phyloP scores from a whole-genome alignment of 352 stramenopile species.

The Globisporangium acanthophoron region DNA sequence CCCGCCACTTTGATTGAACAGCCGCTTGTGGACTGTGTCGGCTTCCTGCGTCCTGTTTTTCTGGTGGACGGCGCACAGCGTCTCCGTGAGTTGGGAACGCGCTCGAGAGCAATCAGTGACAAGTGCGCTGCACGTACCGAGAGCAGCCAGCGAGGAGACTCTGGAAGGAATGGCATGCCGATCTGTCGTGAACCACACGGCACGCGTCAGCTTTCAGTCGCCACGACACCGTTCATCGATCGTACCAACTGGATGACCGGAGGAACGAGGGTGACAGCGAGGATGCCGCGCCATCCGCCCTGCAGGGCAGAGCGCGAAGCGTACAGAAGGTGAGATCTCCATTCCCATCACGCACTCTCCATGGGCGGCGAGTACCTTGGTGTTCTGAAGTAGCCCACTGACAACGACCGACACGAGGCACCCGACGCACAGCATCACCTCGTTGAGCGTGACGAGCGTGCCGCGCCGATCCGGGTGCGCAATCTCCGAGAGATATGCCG shows the following conservation, averaged over 20 bases:
- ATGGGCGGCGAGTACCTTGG: constrained; percentile 10
- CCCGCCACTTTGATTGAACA: constrained; percentile 16
- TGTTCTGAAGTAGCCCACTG: constrained; percentile 33
- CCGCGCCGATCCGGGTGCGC: constrained; percentile 47
- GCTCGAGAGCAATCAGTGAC: not conserved
- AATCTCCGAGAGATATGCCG: constrained; percentile 65
- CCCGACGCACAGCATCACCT: constrained; percentile 71
- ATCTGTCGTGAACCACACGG: constrained; percentile 18
- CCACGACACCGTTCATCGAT: not conserved
- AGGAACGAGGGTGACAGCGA: constrained; percentile 53
- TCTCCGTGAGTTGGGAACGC: not conserved
- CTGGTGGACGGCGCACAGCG: constrained; percentile 11
- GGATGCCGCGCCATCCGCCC: constrained; percentile 61
- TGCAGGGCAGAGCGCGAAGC: not conserved
- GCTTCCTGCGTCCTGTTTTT: constrained; percentile 47
- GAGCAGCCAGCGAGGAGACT: constrained; percentile 65
- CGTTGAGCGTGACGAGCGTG: constrained; percentile 53
- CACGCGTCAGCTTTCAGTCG: not conserved
- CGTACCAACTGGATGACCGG: constrained; percentile 56
- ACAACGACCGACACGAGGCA: constrained; percentile 60
- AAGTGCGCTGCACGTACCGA: constrained; percentile 22
- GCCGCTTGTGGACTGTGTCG: constrained; percentile 18
- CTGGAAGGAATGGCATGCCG: constrained; percentile 61
- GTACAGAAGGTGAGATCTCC: not conserved
- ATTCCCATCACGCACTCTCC: not conserved